These are phyloP conservation scores for Arthrobotrys musiformis DNA, from an alignment of 2,329 filamentous ascomycete species.

Conservation along the genomic window DNA sequence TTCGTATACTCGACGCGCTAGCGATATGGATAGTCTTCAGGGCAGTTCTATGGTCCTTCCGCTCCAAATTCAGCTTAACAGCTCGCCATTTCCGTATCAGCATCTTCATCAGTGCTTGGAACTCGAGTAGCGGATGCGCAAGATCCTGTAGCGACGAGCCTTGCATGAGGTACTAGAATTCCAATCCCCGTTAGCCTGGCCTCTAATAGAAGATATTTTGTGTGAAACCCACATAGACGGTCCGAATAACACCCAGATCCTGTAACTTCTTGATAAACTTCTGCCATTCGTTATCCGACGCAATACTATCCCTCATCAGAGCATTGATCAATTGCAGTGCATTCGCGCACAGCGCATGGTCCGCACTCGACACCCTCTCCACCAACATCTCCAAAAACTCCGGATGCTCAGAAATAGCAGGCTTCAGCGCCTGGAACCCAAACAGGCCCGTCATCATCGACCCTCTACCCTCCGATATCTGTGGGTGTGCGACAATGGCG, in stretches of 20 bases:
- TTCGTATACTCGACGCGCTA: constrained; percentile 78
- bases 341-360: constrained; percentile 95
- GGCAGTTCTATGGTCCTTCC: constrained; percentile 85
- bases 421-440: constrained; percentile 91
- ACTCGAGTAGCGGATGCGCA: constrained; percentile 88
- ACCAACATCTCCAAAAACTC: constrained; percentile 96
- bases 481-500: constrained; percentile 87
- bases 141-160: constrained; percentile 90
- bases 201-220: not conserved
- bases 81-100: constrained; percentile 88
- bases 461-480: constrained; percentile 67
- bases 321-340: constrained; percentile 95
- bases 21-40: constrained; percentile 86
- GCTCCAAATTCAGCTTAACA: constrained; percentile 83
- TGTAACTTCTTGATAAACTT: constrained; percentile 94
- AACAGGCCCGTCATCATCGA: constrained; percentile 72
- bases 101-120: constrained; percentile 89
- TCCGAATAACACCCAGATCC: constrained; percentile 90
- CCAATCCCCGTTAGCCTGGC: constrained; percentile 8
- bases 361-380: constrained; percentile 87
- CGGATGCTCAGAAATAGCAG: constrained; percentile 87
- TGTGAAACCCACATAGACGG: constrained; percentile 71
- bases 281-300: constrained; percentile 88
- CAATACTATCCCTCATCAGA: constrained; percentile 89
- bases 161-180: constrained; percentile 80